Base-by-base conservation (phyloP, 768 basidiomycete species). In the Hypholoma fasciculare region DNA sequence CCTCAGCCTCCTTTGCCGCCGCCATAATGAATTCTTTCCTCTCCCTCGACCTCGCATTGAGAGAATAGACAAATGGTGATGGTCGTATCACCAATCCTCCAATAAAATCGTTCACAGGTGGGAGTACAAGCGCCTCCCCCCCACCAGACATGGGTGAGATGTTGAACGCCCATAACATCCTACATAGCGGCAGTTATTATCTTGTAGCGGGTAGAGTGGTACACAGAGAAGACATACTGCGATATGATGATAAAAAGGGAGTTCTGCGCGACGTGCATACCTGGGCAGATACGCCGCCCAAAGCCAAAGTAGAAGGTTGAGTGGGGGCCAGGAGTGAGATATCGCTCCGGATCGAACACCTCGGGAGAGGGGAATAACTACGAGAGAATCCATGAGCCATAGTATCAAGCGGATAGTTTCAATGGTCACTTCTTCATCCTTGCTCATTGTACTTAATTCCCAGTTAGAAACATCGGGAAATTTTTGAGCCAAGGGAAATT, bases 261-360 rank as follows among this genome's bases (percentile, higher is more conserved):
- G 36, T 71, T 66, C 54, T 65, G 63, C 2, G 68, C 70, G 38
- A 68, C 59, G 26, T 69, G 65, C 63, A 69, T 65, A 1, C 70
- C 68, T 3, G 70, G 70, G 38, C 68, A 71, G n/a, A 69, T 67
- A 12, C 70, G 62, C 3, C 68, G 63, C 40, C 70, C 70, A 30
- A 71, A 71, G 5, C 68, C 70, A 56, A 71, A 69, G 43, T 61
- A 62, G 26, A 69, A 67, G 13, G 61, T 61, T 2, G 61, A 58
- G 13, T 64, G 59, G 12, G 62, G 63, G 14, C 61, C 57, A 9
- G 56, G n/a, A 1, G 65, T 59, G 19, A 68, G 56, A 57, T 65
- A 70, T 17, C 69, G 55, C 54, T 70, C 69, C 16, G 69, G 69
- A 11, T 49, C 50, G 40, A 68, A 70, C 13, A 57, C 48, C 17